Evolutionary conservation across 73 alveolate species (phyloP).

Genomic region (Tetrahymena thermophila): DNA sequence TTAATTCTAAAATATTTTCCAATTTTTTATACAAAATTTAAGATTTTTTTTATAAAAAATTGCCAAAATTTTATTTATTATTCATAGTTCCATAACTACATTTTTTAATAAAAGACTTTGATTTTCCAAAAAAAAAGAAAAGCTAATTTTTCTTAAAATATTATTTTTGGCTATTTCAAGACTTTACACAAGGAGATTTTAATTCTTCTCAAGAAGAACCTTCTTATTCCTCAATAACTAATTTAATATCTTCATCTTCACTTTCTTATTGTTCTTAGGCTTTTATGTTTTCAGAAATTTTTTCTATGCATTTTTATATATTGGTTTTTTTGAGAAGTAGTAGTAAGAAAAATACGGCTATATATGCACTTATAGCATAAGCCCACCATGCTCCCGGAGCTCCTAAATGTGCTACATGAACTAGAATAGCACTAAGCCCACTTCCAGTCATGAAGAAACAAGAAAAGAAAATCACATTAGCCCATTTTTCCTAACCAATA

Average conservation of each 20-base stretch:
- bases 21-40: too few species aligned
- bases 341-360: background rate
- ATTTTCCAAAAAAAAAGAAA: too few species aligned
- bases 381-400: conserved; percentile 1
- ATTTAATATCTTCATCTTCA: background rate
- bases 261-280: background rate
- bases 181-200: background rate
- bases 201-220: background rate
- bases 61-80: too few species aligned
- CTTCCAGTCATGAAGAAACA: background rate
- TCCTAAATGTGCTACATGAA: background rate
- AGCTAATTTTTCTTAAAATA: too few species aligned
- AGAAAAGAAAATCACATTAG: background rate
- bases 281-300: background rate
- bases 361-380: background rate
- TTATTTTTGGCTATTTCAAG: too few species aligned
- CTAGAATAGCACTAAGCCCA: background rate
- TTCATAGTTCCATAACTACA: too few species aligned
- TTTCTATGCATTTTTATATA: background rate
- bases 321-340: background rate
- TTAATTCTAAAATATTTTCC: too few species aligned
- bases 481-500: background rate
- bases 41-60: too few species aligned
- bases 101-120: too few species aligned
- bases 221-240: background rate